These are phyloP conservation scores for Malassezia sp. DNA, from an alignment of 1,284 basidiomycete genomes.

Conservation along the genomic window DNA sequence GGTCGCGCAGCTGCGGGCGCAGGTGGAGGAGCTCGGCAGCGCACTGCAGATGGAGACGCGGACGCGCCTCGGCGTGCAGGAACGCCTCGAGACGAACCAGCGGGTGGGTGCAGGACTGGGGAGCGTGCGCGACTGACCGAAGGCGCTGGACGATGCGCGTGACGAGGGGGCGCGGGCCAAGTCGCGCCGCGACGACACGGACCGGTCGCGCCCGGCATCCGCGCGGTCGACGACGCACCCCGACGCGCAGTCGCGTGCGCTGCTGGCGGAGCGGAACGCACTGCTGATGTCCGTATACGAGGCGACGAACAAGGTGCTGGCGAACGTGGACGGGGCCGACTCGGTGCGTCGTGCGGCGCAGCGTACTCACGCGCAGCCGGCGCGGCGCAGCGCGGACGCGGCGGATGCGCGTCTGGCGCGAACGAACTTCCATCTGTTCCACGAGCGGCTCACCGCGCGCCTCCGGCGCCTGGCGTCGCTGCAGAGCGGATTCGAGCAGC, in stretches of 20 bases:
- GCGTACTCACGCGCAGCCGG: background rate
- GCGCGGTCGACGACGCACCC: background rate
- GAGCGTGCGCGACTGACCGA: too few relatives aligned
- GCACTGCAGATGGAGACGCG: conserved; percentile 38
- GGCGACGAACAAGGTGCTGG: conserved; percentile 68
- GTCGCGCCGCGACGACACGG: background rate
- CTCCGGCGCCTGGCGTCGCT: conserved; percentile 72
- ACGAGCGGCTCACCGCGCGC: conserved; percentile 80
- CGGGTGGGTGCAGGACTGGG: too few relatives aligned
- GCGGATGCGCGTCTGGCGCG: conserved; percentile 48
- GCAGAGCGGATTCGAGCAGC: conserved; percentile 72
- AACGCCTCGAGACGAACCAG: conserved; percentile 38
- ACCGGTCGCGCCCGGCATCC: background rate
- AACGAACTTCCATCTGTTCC: conserved; percentile 85
- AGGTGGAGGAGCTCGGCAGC: conserved; percentile 27
- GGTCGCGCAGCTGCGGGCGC: conserved; percentile 53
- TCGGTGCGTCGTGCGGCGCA: conserved; percentile 61
- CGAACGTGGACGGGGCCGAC: conserved; percentile 73
- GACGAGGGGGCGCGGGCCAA: conserved; percentile 18
- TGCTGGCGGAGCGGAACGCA: conserved; percentile 52
- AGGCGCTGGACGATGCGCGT: conserved; percentile 20
- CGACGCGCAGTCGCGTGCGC: conserved; percentile 8
- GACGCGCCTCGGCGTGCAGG: conserved; percentile 27
- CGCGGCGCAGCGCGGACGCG: background rate
- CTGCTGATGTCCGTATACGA: conserved; percentile 53